These are phyloP conservation scores for Trametes polyzona DNA, from an alignment of 1,284 basidiomycete species.

Conservation along the genomic window DNA sequence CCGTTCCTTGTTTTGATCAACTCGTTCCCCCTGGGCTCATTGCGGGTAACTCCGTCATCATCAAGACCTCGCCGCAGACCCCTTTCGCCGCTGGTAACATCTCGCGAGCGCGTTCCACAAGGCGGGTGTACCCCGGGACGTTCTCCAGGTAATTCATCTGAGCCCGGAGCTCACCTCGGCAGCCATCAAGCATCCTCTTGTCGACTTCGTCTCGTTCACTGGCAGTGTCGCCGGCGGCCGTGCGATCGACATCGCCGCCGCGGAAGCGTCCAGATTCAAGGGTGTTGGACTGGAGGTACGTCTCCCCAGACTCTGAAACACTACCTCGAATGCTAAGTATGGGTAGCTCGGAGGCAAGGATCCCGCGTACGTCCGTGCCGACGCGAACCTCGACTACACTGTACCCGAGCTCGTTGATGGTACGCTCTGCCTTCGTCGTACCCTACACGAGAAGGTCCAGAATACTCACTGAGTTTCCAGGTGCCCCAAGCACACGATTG, in stretches of 20 bases:
- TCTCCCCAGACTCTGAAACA: too few relatives aligned
- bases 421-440: constrained; percentile 37
- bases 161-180: constrained; percentile 66
- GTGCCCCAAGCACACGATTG: too few relatives aligned
- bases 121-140: constrained; percentile 79
- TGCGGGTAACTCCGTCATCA: constrained; percentile 85
- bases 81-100: constrained; percentile 86
- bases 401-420: constrained; percentile 91
- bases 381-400: constrained; percentile 86
- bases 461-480: too few relatives aligned
- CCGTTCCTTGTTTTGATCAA: constrained; percentile 92
- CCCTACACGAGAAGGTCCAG: neutral
- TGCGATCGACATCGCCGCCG: constrained; percentile 66
- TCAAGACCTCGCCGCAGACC: constrained; percentile 96
- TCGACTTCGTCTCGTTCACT: constrained; percentile 90
- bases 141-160: constrained; percentile 84
- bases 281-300: constrained; percentile 75
- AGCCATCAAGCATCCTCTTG: constrained; percentile 67
- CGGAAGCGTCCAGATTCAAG: constrained; percentile 73
- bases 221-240: constrained; percentile 79
- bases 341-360: constrained; percentile 91
- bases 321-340: neutral
- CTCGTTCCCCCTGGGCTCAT: constrained; percentile 89
- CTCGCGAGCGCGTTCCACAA: constrained; percentile 68
- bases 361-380: constrained; percentile 89